Percentiles rank a stretch among this genome's conserved stretches.
These are phyloP conservation scores for Shiraia sp. DNA, from an alignment of 2,329 filamentous ascomycete genomes.

Conservation along the genomic window DNA sequence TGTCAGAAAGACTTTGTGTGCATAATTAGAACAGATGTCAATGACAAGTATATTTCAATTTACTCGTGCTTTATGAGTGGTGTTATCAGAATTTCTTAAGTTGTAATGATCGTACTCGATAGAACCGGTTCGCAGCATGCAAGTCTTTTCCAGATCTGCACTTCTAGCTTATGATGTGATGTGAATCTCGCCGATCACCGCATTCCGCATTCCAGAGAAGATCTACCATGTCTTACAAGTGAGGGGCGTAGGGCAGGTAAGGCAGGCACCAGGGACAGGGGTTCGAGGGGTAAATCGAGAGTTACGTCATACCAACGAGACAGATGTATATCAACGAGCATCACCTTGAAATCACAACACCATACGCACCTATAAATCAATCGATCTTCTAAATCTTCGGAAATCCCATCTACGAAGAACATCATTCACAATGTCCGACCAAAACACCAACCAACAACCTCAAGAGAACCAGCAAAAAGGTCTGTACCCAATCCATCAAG, in stretches of 20 bases:
- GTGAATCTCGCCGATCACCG: slow-evolving; percentile 1
- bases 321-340: too few species aligned
- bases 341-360: neutral
- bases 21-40: slow-evolving; percentile 37
- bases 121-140: neutral
- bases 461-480: slow-evolving; percentile 13
- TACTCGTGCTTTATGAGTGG: neutral
- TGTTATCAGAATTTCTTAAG: neutral
- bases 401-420: too few species aligned
- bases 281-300: too few species aligned
- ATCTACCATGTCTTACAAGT: slow-evolving; percentile 6
- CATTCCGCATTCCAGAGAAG: slow-evolving; percentile 3
- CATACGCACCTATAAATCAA: neutral
- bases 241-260: slow-evolving; percentile 2
- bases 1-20: slow-evolving; percentile 28
- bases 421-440: slow-evolving; percentile 33
- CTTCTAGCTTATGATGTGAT: slow-evolving; percentile 17
- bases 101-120: neutral
- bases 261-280: neutral
- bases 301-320: slow-evolving; percentile 3
- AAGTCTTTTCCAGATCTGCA: slow-evolving; percentile 3
- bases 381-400: neutral
- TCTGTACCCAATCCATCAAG: too few species aligned
- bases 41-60: slow-evolving; percentile 23
- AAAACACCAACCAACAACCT: slow-evolving; percentile 25